Base-by-base conservation (phyloP, 2,329 filamentous ascomycete genomes). In the Neofusicoccum parvum region DNA sequence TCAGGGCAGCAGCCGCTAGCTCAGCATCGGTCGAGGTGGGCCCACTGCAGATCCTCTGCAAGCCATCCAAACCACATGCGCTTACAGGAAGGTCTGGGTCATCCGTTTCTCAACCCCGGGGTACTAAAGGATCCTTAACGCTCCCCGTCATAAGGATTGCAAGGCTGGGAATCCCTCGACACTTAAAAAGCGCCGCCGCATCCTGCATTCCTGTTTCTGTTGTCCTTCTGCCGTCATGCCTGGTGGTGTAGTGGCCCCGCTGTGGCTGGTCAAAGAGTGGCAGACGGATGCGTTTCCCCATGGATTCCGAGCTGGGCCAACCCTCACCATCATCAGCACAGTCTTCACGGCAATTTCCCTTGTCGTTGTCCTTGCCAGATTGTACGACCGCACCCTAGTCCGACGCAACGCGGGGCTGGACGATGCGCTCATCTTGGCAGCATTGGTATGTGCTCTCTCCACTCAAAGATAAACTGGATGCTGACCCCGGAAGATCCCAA, bases 251-350 rank as follows among this genome's bases (percentile, higher is more conserved):
- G 50, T 54, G n/a, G 23, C 50, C 36, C 62, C 62, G 23, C 15
- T 43, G 27, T 39, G 54, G 49, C 23, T 64, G 49, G 32, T 45
- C 3, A 36, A 10, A n/a, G 49, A 39, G 27, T 64, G 62, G 62
- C 50, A 54, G 27, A 64, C 49, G 15, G 50, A 64, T 9, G 32
- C 15, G 7, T 54, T 45, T 20, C 62, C 62, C 11, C 41, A 45
- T 14, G 62, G 62, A 15, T 43, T 53, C 36, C 39, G 62, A 5
- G 36, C 48, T 1, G n/a, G 20, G 11, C 39, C 39, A 5, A 15
- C 15, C 1, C 4, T 54, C 10, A 54, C 50, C 12, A 27, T 36
- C 4, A 20, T 64, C 37, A 34, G 49, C 5, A n/a, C n/a, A 3
- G 39, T 46, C 48, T 53, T 37, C 12, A 20, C 27, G 1, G 41